A percentile compares a stretch with the other conserved stretches of the same genome.
Conservation (phyloP, 2,329 filamentous ascomycete species). For the Alternaria angustiovoidea region DNA sequence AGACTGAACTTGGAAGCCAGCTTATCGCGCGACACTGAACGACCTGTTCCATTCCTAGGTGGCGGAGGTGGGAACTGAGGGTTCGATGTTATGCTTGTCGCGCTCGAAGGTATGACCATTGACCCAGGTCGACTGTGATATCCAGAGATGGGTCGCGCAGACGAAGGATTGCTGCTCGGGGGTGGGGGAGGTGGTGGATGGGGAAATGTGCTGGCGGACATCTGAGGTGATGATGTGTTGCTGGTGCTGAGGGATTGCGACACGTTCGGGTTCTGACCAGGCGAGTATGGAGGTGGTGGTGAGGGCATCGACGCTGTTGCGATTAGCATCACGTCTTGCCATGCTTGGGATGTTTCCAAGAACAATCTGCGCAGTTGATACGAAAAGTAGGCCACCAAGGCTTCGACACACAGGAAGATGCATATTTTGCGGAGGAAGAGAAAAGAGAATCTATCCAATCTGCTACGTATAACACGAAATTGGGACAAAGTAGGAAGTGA, state of each 20-base stretch:
- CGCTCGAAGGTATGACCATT: constrained; percentile 45
- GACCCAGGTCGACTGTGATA: constrained; percentile 43
- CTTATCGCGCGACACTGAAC: constrained; percentile 51
- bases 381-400: background rate
- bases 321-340: constrained; percentile 26
- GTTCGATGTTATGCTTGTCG: constrained; percentile 45
- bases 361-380: constrained; percentile 7
- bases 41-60: constrained; percentile 41
- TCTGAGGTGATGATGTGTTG: constrained; percentile 47
- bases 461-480: constrained; percentile 1
- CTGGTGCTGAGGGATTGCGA: constrained; percentile 40
- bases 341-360: constrained; percentile 1
- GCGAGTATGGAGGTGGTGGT: constrained; percentile 60
- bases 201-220: constrained; percentile 47
- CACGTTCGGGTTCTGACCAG: constrained; percentile 51
- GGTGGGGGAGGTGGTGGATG: constrained; percentile 44
- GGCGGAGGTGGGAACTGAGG: constrained; percentile 53
- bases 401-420: constrained; percentile 1
- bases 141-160: constrained; percentile 41
- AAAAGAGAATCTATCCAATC: constrained; percentile 2
- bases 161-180: constrained; percentile 38
- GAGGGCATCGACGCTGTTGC: constrained; percentile 57
- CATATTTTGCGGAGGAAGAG: background rate
- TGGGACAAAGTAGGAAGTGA: constrained; percentile 10
- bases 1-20: constrained; percentile 50